Evolutionary conservation across 805 yeast genomes (phyloP).

Genomic region (Dipodascopsis uninucleata): DNA sequence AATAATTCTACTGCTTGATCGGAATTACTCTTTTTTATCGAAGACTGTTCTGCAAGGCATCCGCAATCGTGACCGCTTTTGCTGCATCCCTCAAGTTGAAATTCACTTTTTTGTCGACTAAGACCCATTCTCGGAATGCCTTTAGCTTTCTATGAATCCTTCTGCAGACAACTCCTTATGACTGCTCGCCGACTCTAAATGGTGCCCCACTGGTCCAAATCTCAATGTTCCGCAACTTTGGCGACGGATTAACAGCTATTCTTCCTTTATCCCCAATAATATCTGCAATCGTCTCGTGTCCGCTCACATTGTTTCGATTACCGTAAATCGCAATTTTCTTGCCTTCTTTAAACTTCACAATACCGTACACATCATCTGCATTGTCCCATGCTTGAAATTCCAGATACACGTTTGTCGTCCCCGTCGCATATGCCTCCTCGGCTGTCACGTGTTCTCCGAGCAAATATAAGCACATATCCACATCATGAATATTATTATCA

Average conservation of each 20-base stretch:
- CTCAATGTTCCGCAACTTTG: too few species aligned
- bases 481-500: constrained; percentile 25
- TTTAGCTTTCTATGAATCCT: too few species aligned
- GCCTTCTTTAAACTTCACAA: constrained; percentile 25
- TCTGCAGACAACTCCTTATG: too few species aligned
- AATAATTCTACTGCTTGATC: constrained; percentile 6
- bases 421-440: constrained; percentile 14
- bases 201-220: too few species aligned
- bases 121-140: constrained; percentile 14
- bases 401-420: constrained; percentile 21
- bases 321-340: too few species aligned
- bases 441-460: constrained; percentile 19
- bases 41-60: constrained; percentile 9
- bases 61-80: constrained; percentile 15
- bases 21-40: neutral
- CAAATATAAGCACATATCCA: constrained; percentile 21
- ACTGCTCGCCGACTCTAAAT: too few species aligned
- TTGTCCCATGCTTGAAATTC: constrained; percentile 23
- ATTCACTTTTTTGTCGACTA: constrained; percentile 1
- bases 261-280: constrained; percentile 27
- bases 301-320: too few species aligned
- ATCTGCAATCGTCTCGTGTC: too few species aligned
- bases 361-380: constrained; percentile 22
- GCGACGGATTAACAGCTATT: constrained; percentile 17
- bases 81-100: constrained; percentile 18